A percentile compares a stretch with the other conserved stretches of the same genome.
These are phyloP conservation scores for Sodiomyces alkalinus DNA, from an alignment of 2,329 filamentous ascomycete species.

Conservation along the genomic window DNA sequence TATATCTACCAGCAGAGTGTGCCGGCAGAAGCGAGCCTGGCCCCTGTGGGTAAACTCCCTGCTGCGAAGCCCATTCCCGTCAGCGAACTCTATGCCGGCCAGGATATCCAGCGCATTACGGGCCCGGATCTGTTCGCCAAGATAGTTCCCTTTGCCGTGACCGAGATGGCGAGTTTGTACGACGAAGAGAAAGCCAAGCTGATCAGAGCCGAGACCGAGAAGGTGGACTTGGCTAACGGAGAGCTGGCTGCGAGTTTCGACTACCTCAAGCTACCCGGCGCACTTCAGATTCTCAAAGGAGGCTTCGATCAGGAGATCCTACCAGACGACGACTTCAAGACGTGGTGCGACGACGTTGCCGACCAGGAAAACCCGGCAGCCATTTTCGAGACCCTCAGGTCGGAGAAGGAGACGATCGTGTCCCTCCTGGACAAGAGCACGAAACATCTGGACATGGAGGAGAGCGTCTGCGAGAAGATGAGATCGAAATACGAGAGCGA, in stretches of 20 bases:
- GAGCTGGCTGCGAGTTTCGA: conserved; percentile 94
- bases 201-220: conserved; percentile 82
- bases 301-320: conserved; percentile 79
- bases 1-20: conserved; percentile 95
- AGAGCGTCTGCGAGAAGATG: conserved; percentile 98
- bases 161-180: conserved; percentile 90
- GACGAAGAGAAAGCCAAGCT: conserved; percentile 98
- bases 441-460: conserved; percentile 90
- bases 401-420: conserved; percentile 63
- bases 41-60: conserved; percentile 75
- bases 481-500: conserved; percentile 88
- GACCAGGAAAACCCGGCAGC: conserved; percentile 65
- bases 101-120: conserved; percentile 93
- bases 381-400: conserved; percentile 65
- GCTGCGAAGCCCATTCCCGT: conserved; percentile 96
- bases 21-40: conserved; percentile 67
- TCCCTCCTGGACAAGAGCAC: conserved; percentile 61
- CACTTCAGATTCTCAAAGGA: conserved; percentile 81
- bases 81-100: conserved; percentile 88
- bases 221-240: conserved; percentile 80
- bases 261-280: conserved; percentile 78
- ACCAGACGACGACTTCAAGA: conserved; percentile 80
- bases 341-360: conserved; percentile 87
- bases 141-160: conserved; percentile 90
- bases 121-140: conserved; percentile 94